Conservation (phyloP, 2,329 filamentous ascomycete species). For the Apiospora aurea region DNA sequence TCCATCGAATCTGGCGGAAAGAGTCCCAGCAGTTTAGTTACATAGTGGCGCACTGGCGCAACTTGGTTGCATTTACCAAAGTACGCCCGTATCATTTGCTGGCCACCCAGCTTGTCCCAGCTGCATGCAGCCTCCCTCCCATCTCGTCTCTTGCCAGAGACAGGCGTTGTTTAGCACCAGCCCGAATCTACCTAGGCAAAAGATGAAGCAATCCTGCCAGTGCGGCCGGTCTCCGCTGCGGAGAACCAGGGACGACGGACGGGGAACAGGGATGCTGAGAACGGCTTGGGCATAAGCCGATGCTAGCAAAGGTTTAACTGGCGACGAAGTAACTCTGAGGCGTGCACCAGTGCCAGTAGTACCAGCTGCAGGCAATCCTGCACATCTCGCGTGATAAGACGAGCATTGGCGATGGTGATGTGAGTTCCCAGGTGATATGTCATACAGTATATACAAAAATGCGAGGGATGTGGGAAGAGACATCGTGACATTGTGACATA, state of each 20-base stretch:
- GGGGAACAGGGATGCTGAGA: conserved; percentile 26
- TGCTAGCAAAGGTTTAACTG: not conserved
- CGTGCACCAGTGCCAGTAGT: not conserved
- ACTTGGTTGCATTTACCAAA: not conserved
- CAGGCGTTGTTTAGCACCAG: not conserved
- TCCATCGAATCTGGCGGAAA: conserved; percentile 2
- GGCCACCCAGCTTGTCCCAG: not conserved
- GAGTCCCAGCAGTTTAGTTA: not conserved
- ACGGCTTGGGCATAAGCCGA: conserved; percentile 23
- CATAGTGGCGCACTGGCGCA: conserved; percentile 12
- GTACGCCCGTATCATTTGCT: not conserved
- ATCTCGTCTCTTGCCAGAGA: not conserved
- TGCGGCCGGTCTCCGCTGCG: conserved; percentile 6
- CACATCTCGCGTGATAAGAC: not conserved
- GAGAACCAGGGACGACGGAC: conserved; percentile 16
- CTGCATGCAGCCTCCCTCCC: not conserved
- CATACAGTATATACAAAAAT: not conserved
- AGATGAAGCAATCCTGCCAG: conserved; percentile 2
- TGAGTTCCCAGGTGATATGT: not conserved
- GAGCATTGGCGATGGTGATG: not conserved
- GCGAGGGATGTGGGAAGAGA: no score
- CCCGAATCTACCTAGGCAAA: not conserved
- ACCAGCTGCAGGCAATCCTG: not conserved
- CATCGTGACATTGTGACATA: not conserved
- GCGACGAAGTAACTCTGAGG: not conserved